Evolutionary conservation across 495 filamentous ascomycete species (phyloP), one percentile per base, ranked within the genome.

Genomic region (Physcia stellaris): DNA sequence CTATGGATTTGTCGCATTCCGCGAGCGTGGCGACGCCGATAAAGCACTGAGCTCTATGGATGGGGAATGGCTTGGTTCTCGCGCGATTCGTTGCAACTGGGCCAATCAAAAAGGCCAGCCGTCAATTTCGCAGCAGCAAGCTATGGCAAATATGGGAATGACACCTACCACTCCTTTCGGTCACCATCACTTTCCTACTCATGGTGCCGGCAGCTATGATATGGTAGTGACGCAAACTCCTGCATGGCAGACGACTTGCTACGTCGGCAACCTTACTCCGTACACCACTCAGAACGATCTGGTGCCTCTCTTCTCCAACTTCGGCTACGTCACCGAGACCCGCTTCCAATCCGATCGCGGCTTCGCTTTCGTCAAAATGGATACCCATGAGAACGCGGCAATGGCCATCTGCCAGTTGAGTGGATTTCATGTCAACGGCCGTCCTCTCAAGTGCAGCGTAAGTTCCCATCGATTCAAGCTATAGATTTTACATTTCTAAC

Each of bases 351-450:
- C 90, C 36, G 92, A 99, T 56, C 83, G 92, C 39, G 90, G 90
- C 10, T 99, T 99, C 61, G 85, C 90, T 0, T 99, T 99, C 54
- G 80, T 99, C 59, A 99, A 99, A 71, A 95, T 99, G 88, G 90
- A 96, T 50, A 82, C 78, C 3, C 90, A 99, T 46, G 90, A 99
- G 57, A 94, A 96, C 61, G 90, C 90, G 6, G 87, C 90, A 12
- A 94, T 90, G 83, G 85, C 90, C 13, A 99, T 99, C 53, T 99
- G 90, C 59, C 88, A 95, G 51, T 64, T 99, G 41, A 95, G 82
- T 50, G 86, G 87, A 6, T 95, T 94, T 59, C 90, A 94, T 52
- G 90, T 99, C 49, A 94, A 99, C 51, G 90, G 90, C 20, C 82
- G 90, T 50, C 92, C 90, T 35, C 58, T 99, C 50, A 99, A 99